Conservation (phyloP, 2,329 filamentous ascomycete species). For the Tolypocladium ovalisporum region DNA sequence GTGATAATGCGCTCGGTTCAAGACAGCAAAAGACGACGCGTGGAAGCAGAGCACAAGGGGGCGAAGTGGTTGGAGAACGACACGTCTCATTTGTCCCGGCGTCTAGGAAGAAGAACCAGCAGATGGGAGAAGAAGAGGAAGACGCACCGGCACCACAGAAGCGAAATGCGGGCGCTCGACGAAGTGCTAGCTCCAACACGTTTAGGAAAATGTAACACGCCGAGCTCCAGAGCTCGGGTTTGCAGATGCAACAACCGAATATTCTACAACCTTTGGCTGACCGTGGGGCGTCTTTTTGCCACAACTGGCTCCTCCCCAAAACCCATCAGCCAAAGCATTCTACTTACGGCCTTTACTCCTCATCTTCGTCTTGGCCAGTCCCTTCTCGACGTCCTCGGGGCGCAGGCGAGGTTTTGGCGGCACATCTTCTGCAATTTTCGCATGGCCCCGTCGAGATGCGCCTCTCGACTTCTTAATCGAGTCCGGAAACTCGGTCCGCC, state of each 20-base stretch:
- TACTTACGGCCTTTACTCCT: constrained; percentile 21
- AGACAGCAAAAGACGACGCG: constrained; percentile 40
- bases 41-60: constrained; percentile 28
- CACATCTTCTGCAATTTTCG: constrained; percentile 40
- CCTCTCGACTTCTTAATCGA: constrained; percentile 36
- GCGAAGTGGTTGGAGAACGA: constrained; percentile 49
- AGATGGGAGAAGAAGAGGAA: constrained; percentile 18
- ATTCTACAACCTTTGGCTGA: neutral
- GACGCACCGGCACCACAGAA: constrained; percentile 18
- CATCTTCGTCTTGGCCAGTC: constrained; percentile 25
- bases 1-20: constrained; percentile 46
- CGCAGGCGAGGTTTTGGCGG: constrained; percentile 46
- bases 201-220: constrained; percentile 53
- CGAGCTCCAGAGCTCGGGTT: neutral
- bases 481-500: constrained; percentile 48
- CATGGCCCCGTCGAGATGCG: constrained; percentile 22
- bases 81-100: constrained; percentile 64
- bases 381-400: constrained; percentile 50
- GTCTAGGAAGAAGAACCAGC: constrained; percentile 38
- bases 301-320: neutral
- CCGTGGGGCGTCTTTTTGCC: neutral
- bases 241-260: neutral
- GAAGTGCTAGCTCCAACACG: constrained; percentile 67
- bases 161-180: constrained; percentile 33
- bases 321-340: constrained; percentile 2